Conservation (phyloP, 1,139 yeast species). For the Blastobotrys indianensis region DNA sequence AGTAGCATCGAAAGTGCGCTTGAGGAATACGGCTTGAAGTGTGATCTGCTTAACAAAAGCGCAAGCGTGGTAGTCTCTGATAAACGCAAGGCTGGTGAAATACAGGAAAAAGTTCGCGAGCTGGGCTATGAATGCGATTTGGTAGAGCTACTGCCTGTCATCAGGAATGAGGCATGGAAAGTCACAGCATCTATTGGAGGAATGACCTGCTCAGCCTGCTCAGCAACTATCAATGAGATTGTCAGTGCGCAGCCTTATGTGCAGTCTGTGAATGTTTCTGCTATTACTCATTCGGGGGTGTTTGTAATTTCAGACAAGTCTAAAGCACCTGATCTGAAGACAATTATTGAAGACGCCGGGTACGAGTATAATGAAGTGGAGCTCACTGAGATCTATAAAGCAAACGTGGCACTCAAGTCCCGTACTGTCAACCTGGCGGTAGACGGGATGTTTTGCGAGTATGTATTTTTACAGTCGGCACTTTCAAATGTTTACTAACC, state of each 20-base stretch:
- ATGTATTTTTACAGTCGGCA: conserved; percentile 17
- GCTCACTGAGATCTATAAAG: conserved; percentile 16
- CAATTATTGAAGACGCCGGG: conserved; percentile 7
- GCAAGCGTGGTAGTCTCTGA: conserved; percentile 34
- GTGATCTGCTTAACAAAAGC: conserved; percentile 34
- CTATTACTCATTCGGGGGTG: conserved; percentile 55
- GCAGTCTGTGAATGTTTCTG: conserved; percentile 48
- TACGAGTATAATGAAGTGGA: conserved; percentile 46
- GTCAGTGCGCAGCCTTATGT: conserved; percentile 50
- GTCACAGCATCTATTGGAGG: conserved; percentile 64
- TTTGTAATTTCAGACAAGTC: conserved; percentile 41
- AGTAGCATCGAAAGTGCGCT: conserved; percentile 40
- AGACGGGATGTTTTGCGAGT: conserved; percentile 63
- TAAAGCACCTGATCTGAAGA: conserved; percentile 17
- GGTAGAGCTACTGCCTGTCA: conserved; percentile 55
- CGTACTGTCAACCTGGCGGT: conserved; percentile 54
- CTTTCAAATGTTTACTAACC: conserved; percentile 11
- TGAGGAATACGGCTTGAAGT: conserved; percentile 31
- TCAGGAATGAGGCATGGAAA: conserved; percentile 33
- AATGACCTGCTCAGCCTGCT: conserved; percentile 71
- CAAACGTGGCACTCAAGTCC: conserved; percentile 30
- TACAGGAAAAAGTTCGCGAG: conserved; percentile 45
- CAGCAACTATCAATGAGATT: conserved; percentile 48
- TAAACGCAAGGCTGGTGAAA: conserved; percentile 46
- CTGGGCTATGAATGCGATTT: conserved; percentile 54